Conservation (phyloP, 2,329 filamentous ascomycete genomes). For the Cladosporium sp. region DNA sequence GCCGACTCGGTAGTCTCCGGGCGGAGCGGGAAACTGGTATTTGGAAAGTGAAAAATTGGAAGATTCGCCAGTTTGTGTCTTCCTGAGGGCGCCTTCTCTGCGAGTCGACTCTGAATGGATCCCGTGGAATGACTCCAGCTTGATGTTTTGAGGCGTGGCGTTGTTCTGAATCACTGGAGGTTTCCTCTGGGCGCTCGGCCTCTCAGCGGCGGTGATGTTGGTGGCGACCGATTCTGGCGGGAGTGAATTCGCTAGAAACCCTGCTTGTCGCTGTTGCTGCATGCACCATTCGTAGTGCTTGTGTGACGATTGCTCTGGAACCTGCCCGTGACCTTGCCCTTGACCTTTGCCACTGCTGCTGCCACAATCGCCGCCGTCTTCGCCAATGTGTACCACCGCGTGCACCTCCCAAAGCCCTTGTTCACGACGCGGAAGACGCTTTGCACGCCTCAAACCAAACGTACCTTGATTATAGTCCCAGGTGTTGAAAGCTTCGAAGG, state of each 20-base stretch:
- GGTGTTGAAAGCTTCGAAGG: not conserved
- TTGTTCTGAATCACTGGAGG: not conserved
- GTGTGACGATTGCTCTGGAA: not conserved
- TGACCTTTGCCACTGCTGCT: slow-evolving; percentile 1
- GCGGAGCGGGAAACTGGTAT: slow-evolving; percentile 34
- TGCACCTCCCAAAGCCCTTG: slow-evolving; percentile 34
- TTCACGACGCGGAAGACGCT: slow-evolving; percentile 31
- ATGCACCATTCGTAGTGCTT: slow-evolving; percentile 13
- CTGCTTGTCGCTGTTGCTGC: slow-evolving; percentile 4
- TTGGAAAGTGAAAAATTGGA: slow-evolving; percentile 32
- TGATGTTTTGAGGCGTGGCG: not conserved
- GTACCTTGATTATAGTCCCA: slow-evolving; percentile 29
- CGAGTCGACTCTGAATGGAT: slow-evolving; percentile 12
- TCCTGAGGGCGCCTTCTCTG: slow-evolving; percentile 13
- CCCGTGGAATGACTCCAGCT: slow-evolving; percentile 2
- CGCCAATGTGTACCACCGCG: slow-evolving; percentile 30
- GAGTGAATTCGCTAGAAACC: not conserved
- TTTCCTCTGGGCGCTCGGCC: not conserved
- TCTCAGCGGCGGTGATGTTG: not conserved
- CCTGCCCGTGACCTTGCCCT: not conserved
- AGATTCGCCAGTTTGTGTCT: slow-evolving; percentile 1
- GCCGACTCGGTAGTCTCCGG: slow-evolving; percentile 31
- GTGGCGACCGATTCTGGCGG: not conserved
- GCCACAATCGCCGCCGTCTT: not conserved
- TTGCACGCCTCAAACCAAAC: slow-evolving; percentile 32